phyloP scores from a whole-genome alignment of 257 asterid genomes.

The Solanum microdontum region DNA sequence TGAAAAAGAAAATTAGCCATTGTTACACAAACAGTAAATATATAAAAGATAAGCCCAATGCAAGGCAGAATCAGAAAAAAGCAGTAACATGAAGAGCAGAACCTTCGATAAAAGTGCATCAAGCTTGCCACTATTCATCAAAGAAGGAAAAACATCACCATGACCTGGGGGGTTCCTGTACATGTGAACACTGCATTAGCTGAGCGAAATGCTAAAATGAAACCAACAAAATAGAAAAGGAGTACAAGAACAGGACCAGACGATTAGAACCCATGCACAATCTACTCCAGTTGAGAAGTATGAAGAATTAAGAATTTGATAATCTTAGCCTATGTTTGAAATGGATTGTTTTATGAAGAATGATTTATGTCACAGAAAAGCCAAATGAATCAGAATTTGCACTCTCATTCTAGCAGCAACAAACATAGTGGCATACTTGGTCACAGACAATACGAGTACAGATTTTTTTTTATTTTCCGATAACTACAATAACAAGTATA shows the following conservation, averaged over 20 bases:
- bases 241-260: not conserved
- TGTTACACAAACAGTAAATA: not conserved
- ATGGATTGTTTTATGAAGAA: not conserved
- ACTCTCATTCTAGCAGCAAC: not conserved
- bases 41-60: not conserved
- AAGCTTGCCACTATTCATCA: conserved; percentile 94
- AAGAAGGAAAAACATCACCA: conserved; percentile 94
- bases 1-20: not conserved
- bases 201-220: not conserved
- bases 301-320: not conserved
- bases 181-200: conserved; percentile 11
- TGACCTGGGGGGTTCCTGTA: conserved; percentile 98
- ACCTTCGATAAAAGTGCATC: conserved; percentile 83
- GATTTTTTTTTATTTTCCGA: not conserved
- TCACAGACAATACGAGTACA: not conserved
- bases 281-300: not conserved
- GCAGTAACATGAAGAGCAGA: conserved; percentile 5
- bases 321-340: not conserved
- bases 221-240: not conserved
- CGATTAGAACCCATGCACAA: not conserved
- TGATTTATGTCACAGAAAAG: not conserved
- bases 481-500: not conserved
- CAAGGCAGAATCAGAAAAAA: not conserved
- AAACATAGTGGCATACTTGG: not conserved
- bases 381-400: not conserved